These are phyloP conservation scores for Termitomyces sp. DNA, from an alignment of 768 basidiomycete species.

Conservation along the genomic window DNA sequence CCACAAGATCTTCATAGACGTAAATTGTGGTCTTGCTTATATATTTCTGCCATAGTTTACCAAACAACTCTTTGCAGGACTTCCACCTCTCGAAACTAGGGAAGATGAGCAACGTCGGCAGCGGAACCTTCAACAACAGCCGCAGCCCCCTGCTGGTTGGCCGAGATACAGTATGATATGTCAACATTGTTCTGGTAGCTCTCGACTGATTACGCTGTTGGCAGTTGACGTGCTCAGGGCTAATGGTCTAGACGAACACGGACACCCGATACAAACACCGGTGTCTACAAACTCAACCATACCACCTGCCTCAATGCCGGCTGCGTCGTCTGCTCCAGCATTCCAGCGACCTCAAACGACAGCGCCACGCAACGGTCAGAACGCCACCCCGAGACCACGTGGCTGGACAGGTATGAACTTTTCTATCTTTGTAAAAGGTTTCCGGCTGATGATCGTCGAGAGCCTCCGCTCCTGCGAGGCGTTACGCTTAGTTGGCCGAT, in stretches of 20 bases:
- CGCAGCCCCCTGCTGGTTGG: not conserved
- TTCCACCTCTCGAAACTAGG: not conserved
- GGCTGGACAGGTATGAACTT: not conserved
- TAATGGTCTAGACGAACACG: not conserved
- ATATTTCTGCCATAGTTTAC: not conserved
- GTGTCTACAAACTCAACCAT: not conserved
- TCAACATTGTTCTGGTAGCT: too few relatives aligned
- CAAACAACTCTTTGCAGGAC: not conserved
- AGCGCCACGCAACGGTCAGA: not conserved
- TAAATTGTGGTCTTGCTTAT: not conserved
- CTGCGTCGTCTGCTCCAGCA: not conserved
- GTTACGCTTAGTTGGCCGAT: slow-evolving; percentile 15
- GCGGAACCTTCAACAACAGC: not conserved
- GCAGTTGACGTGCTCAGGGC: not conserved
- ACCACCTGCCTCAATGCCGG: not conserved
- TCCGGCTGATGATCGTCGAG: slow-evolving; percentile 4
- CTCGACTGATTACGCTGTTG: not conserved
- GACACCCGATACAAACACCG: not conserved
- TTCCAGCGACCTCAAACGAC: not conserved
- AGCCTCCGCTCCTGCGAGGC: slow-evolving; percentile 7
- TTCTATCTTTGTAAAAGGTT: not conserved
- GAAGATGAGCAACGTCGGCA: not conserved
- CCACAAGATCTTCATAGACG: not conserved
- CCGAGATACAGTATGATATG: not conserved
- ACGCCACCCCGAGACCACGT: not conserved